Conservation (phyloP, 306 rosid genomes). For the Rubus parviflorus region DNA sequence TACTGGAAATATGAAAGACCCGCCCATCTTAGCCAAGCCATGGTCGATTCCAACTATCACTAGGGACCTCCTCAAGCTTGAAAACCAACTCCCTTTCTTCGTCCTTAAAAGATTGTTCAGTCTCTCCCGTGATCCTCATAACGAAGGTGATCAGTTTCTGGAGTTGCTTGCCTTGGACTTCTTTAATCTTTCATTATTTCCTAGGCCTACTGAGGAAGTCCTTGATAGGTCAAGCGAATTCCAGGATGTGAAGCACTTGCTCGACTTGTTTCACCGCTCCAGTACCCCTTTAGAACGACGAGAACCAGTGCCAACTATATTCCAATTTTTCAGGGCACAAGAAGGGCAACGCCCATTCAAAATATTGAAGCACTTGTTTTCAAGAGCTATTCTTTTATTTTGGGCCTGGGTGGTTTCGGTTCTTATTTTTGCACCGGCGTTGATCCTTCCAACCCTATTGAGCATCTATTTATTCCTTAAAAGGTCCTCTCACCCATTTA, state of each 20-base stretch:
- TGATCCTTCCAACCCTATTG: no score
- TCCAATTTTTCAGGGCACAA: no score
- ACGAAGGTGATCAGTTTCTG: not conserved
- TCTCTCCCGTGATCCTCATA: not conserved
- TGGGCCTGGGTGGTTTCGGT: no score
- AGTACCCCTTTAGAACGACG: not conserved
- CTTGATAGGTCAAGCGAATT: not conserved
- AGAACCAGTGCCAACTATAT: not conserved
- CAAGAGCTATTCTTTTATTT: no score
- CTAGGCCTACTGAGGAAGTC: not conserved
- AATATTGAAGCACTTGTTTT: no score
- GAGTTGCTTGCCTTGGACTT: not conserved
- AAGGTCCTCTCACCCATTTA: no score
- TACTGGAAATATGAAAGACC: no score
- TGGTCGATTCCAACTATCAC: not conserved
- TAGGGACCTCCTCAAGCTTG: slow-evolving; percentile 3
- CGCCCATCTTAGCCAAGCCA: not conserved
- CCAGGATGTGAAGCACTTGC: not conserved
- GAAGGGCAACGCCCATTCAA: no score
- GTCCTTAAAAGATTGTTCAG: not conserved
- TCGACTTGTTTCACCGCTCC: not conserved
- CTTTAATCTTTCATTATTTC: not conserved
- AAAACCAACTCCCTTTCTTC: slow-evolving; percentile 7
- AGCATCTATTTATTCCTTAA: no score
- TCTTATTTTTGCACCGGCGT: no score